Percentiles rank a stretch among this genome's conserved stretches.
Evolutionary conservation across 257 asterid species (phyloP).

Genomic region (Agastache rugosa): DNA sequence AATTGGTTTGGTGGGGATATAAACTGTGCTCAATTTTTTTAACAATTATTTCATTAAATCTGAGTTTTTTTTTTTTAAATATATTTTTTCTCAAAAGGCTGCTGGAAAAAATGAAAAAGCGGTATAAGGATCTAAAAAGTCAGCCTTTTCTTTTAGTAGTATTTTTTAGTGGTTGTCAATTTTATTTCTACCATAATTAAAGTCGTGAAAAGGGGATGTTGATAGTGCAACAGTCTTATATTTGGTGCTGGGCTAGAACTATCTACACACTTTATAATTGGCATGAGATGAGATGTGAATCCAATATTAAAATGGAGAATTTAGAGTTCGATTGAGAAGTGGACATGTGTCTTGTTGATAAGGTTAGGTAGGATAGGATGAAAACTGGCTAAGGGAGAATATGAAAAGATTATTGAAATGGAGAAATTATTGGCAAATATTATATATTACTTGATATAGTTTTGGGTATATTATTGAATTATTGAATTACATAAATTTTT

Average conservation of each 20-base stretch:
- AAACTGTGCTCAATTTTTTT: neutral
- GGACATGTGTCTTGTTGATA: neutral
- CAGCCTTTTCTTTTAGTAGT: neutral
- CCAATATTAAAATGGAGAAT: neutral
- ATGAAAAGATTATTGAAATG: neutral
- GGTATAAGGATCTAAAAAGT: neutral
- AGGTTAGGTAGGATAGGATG: neutral
- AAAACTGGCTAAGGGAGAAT: neutral
- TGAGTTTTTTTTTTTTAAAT: neutral
- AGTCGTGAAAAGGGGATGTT: slow-evolving; percentile 31
- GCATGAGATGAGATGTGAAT: neutral
- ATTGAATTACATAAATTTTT: neutral
- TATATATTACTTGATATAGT: neutral
- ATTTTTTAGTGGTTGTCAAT: slow-evolving; percentile 28
- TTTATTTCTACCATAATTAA: slow-evolving; percentile 26
- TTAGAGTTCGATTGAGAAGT: neutral
- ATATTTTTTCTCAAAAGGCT: neutral
- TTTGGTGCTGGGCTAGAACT: slow-evolving; percentile 7
- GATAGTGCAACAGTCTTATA: slow-evolving; percentile 26
- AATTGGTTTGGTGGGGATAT: neutral
- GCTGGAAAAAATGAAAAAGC: neutral
- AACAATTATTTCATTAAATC: neutral
- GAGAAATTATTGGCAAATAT: neutral
- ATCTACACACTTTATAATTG: neutral
- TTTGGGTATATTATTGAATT: neutral